phyloP scores from a whole-genome alignment of 2,329 filamentous ascomycete species.

The Penicillium decumbens region DNA sequence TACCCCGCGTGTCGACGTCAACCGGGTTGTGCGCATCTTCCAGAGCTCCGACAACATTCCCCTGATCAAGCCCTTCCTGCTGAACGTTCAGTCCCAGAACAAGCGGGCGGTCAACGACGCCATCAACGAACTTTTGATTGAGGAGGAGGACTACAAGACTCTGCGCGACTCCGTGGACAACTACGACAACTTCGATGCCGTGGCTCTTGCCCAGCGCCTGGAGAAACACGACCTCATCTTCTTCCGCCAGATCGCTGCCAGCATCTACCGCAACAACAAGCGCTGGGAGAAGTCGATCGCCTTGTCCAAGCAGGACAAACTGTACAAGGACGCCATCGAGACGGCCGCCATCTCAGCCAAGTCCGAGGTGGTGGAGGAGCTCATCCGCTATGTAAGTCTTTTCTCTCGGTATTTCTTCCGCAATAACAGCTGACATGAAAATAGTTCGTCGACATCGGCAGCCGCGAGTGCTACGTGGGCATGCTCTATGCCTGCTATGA shows the following conservation, averaged over 20 bases:
- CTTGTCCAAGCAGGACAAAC: slow-evolving; percentile 96
- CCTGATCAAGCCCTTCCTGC: slow-evolving; percentile 95
- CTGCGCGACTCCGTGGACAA: slow-evolving; percentile 95
- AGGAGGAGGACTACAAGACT: slow-evolving; percentile 99
- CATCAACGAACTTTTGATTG: slow-evolving; percentile 94
- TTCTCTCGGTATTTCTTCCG: neutral
- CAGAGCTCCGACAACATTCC: slow-evolving; percentile 97
- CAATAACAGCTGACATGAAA: slow-evolving; percentile 29
- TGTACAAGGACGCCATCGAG: slow-evolving; percentile 99
- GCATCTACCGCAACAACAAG: slow-evolving; percentile 99
- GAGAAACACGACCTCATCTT: slow-evolving; percentile 98
- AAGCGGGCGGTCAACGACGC: slow-evolving; percentile 97
- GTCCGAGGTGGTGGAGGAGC: slow-evolving; percentile 86
- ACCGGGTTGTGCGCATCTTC: slow-evolving; percentile 98
- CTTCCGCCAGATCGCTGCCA: slow-evolving; percentile 97
- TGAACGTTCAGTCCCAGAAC: slow-evolving; percentile 94
- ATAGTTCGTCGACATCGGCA: slow-evolving; percentile 97
- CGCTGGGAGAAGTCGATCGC: slow-evolving; percentile 99
- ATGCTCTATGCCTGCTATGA: slow-evolving; percentile 99
- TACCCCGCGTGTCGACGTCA: slow-evolving; percentile 92
- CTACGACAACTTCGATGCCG: slow-evolving; percentile 97
- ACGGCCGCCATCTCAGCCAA: slow-evolving; percentile 90
- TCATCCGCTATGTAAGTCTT: slow-evolving; percentile 87
- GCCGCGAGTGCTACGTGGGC: slow-evolving; percentile 98
- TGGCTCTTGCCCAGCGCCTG: slow-evolving; percentile 82